phyloP scores from a whole-genome alignment of 2,329 filamentous ascomycete species.

The Podosphaera xanthii region DNA sequence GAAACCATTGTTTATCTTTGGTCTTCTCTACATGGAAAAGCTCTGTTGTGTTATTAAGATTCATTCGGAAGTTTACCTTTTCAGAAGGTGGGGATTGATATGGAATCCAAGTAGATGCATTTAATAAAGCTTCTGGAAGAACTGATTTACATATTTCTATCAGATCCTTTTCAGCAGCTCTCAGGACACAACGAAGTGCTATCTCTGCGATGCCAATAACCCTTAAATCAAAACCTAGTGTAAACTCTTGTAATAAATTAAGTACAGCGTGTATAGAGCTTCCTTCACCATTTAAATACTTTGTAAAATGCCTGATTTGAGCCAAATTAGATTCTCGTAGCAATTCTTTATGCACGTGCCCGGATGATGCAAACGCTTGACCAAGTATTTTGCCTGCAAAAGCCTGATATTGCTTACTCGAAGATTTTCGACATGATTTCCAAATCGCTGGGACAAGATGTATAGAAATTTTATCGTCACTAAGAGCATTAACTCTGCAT shows the following conservation, averaged over 20 bases:
- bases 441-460: constrained; percentile 44
- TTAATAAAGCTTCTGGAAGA: constrained; percentile 27
- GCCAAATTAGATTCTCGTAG: constrained; percentile 34
- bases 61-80: constrained; percentile 3
- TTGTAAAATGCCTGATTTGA: constrained; percentile 19
- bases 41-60: constrained; percentile 2
- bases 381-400: constrained; percentile 79
- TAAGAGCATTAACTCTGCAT: constrained; percentile 42
- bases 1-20: constrained; percentile 32
- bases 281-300: constrained; percentile 16
- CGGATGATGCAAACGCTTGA: constrained; percentile 57
- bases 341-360: constrained; percentile 37
- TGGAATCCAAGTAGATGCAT: constrained; percentile 32
- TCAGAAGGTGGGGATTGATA: constrained; percentile 35
- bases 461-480: constrained; percentile 39
- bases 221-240: constrained; percentile 30
- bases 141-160: constrained; percentile 27
- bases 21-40: constrained; percentile 16
- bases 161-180: constrained; percentile 20
- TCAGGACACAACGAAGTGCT: constrained; percentile 32
- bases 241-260: constrained; percentile 34
- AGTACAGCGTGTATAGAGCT: constrained; percentile 42
- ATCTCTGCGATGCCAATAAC: constrained; percentile 38
- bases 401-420: constrained; percentile 46
- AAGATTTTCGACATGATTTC: constrained; percentile 44